Conservation (phyloP, 176 grass and related monocot species). For the sorghum (Sorghum bicolor) region DNA sequence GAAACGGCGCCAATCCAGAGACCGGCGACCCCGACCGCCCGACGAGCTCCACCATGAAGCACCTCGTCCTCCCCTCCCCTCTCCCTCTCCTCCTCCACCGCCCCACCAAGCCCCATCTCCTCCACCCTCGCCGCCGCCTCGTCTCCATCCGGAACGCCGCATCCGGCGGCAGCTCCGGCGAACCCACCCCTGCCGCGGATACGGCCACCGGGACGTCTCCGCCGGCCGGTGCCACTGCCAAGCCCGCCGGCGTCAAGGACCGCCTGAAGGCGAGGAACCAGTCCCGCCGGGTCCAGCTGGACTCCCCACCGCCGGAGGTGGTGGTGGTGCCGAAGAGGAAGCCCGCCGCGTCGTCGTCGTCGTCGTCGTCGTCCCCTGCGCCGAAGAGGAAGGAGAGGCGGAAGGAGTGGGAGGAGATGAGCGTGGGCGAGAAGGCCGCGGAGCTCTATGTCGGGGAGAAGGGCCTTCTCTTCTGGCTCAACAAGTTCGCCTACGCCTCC, state of each 20-base stretch:
- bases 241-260: conserved; percentile 43
- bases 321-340: conserved; percentile 13
- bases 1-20: conserved; percentile 10
- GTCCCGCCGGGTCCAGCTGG: conserved; percentile 22
- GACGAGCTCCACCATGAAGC: conserved; percentile 29
- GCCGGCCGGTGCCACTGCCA: background rate
- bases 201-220: background rate
- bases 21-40: background rate
- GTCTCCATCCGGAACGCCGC: background rate
- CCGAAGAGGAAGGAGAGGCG: conserved; percentile 21
- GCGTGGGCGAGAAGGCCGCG: conserved; percentile 63
- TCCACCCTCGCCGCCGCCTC: conserved; percentile 2
- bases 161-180: conserved; percentile 25
- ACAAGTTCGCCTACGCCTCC: conserved; percentile 92
- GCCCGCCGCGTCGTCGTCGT: conserved; percentile 8
- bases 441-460: conserved; percentile 93
- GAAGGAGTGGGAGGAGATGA: conserved; percentile 92
- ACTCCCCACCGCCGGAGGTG: conserved; percentile 30
- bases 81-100: conserved; percentile 38
- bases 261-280: conserved; percentile 51
- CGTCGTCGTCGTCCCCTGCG: background rate
- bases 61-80: conserved; percentile 21
- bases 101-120: conserved; percentile 10
- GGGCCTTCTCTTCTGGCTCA: conserved; percentile 88
- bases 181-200: conserved; percentile 26